Base-by-base conservation (phyloP, 1,139 yeast species). In the Citeromyces siamensis region DNA sequence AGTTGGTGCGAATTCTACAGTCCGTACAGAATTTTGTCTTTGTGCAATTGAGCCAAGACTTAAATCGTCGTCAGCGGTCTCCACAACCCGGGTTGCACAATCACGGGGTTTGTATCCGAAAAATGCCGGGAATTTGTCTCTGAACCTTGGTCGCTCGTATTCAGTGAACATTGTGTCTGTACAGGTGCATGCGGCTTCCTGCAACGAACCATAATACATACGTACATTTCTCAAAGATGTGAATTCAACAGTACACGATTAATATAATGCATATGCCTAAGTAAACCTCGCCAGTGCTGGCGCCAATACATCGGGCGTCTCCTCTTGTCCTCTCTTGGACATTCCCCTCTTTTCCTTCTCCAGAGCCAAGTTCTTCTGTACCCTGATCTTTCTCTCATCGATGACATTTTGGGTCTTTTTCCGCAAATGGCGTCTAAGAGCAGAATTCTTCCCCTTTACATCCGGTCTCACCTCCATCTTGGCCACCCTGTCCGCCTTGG, bases 381-480 rank as follows among this genome's bases (percentile, higher is more conserved):
- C 66, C 47, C 94, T 75, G 55, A 81, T 52, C 50, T 79, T 80
- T 49, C 97, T 76, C 55, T 88, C 88, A 55, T 86, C 95, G 44
- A 88, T 75, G 38, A 88, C 90, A 52, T 86, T 85, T 55, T 74
- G 76, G 38, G 79, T 76, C 69, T 82, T 82, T 68, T 84, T 90
- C 55, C 95, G 75, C 58, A 84, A 62, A 53, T 78, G 78, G 40
- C 76, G 71, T 53, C 95, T 77, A 45, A 90, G 62, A 3, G 88
- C 78, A 12, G 96, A 84, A 59, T 86, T 83, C 56, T 82, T 83
- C 36, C 85, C 81, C 52, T 74, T 75, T 26, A 76, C 77, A 28
- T 75, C 75, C 1, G 86, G 82, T 4, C 52, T 35, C 29, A 43
- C 40, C 19, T 47, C 49, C 19, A 75, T 62, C 35, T 63, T 66